These are phyloP conservation scores for Vitellaria paradoxa DNA, from an alignment of 179 eudicot genomes.

Conservation along the genomic window DNA sequence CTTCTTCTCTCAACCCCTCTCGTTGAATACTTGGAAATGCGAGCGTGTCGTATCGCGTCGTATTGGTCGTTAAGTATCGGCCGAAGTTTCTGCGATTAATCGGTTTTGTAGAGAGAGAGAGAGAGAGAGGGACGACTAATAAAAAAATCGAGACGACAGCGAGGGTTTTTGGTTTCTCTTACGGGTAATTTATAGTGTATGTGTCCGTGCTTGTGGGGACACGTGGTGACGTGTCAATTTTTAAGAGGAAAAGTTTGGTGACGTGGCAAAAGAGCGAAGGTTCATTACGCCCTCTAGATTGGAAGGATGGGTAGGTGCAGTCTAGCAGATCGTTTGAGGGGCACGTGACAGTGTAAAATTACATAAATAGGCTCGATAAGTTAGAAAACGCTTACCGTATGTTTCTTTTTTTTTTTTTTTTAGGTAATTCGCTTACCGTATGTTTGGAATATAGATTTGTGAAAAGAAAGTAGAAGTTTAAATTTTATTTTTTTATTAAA, in stretches of 20 bases:
- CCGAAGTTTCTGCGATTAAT: not conserved
- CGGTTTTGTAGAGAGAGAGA: not conserved
- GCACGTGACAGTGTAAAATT: not conserved
- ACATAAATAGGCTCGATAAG: not conserved
- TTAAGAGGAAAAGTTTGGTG: not conserved
- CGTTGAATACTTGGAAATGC: not conserved
- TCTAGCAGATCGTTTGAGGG: not conserved
- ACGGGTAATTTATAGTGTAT: not conserved
- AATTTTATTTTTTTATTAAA: no score
- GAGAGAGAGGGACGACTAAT: not conserved
- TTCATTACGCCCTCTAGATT: not conserved
- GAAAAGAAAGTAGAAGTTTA: no score
- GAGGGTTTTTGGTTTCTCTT: conserved; percentile 14
- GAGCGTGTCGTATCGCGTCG: not conserved
- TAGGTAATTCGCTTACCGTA: no score
- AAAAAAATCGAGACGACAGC: conserved; percentile 20
- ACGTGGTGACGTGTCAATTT: conserved; percentile 4
- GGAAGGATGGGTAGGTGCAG: conserved; percentile 8
- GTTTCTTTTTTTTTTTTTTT: no score
- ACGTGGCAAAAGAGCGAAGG: conserved; percentile 4
- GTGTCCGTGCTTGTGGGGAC: conserved; percentile 8
- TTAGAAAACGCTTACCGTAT: not conserved
- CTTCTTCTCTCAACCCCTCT: not conserved
- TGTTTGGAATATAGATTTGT: no score
- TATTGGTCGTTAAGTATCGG: not conserved